Percentiles rank a stretch among this genome's conserved stretches.
These are phyloP conservation scores for Wickerhamomyces ciferrii DNA, from an alignment of 805 yeast genomes.

Conservation along the genomic window DNA sequence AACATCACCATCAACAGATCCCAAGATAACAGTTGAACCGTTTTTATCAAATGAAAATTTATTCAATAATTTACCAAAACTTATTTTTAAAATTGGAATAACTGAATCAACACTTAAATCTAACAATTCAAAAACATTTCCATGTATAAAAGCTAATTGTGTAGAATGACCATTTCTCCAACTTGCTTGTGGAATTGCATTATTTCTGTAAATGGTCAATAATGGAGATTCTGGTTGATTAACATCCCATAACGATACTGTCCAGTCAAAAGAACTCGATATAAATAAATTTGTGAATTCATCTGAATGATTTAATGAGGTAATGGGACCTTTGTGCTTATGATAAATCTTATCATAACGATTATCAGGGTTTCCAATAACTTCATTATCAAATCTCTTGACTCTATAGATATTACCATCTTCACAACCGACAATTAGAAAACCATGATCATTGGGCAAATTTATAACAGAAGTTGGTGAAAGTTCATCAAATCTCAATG, in stretches of 20 bases:
- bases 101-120: conserved; percentile 23
- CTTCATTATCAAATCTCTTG: conserved; percentile 18
- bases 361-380: conserved; percentile 6
- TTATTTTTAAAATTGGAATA: conserved; percentile 16
- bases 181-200: conserved; percentile 19
- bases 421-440: conserved; percentile 24
- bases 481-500: conserved; percentile 23
- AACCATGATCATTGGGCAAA: conserved; percentile 15
- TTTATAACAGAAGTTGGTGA: conserved; percentile 20
- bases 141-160: conserved; percentile 25
- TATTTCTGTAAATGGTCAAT: conserved; percentile 18
- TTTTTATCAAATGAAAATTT: conserved; percentile 11
- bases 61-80: conserved; percentile 7
- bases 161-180: conserved; percentile 22
- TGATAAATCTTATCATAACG: conserved; percentile 14
- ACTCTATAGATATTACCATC: conserved; percentile 28
- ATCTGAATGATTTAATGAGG: conserved; percentile 11
- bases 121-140: conserved; percentile 24
- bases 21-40: conserved; percentile 12
- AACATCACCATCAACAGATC: conserved; percentile 11
- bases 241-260: conserved; percentile 22
- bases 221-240: conserved; percentile 12
- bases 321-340: conserved; percentile 24
- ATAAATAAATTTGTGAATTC: conserved; percentile 19
- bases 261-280: conserved; percentile 27